Conservation (phyloP, 306 rosid genomes). For the Inga leiocalycina region DNA sequence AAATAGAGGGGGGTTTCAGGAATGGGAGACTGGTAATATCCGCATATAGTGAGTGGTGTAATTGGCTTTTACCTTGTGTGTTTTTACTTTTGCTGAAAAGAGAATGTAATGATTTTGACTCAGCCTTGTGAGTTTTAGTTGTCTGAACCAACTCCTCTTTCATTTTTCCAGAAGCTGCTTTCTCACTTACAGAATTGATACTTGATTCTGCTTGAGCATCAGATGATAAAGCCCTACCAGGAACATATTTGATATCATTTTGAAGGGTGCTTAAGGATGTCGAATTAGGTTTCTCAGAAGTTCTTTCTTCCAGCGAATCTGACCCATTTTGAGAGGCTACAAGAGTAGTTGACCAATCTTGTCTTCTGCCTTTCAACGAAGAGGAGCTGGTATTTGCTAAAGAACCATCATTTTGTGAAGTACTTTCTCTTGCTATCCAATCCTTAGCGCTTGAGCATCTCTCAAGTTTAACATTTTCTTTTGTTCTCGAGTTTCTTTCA, state of each 20-base stretch:
- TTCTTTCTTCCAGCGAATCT: conserved; percentile 37
- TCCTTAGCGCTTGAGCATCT: conserved; percentile 51
- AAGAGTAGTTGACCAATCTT: conserved; percentile 40
- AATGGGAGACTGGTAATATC: conserved; percentile 3
- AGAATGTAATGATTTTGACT: conserved; percentile 41
- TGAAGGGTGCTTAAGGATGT: conserved; percentile 38
- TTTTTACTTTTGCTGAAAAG: conserved; percentile 39
- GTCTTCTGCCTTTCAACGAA: conserved; percentile 29
- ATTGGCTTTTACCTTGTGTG: conserved; percentile 51
- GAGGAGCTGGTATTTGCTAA: conserved; percentile 31
- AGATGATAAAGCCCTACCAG: conserved; percentile 22
- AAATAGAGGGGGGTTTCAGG: conserved; percentile 23
- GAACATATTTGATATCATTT: conserved; percentile 28
- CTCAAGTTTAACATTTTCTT: conserved; percentile 42
- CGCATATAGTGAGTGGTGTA: conserved; percentile 1
- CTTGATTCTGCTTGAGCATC: conserved; percentile 33
- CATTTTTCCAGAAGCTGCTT: conserved; percentile 32
- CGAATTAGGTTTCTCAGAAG: conserved; percentile 35
- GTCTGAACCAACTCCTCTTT: conserved; percentile 26
- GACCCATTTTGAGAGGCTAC: conserved; percentile 26
- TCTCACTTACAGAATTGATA: conserved; percentile 37
- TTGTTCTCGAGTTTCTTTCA: conserved; percentile 52
- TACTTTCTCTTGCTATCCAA: conserved; percentile 33
- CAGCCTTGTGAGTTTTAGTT: conserved; percentile 43
- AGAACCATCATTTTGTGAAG: conserved; percentile 36